Evolutionary conservation across 78 protist genomes (phyloP).

Genomic region (Mantamonas sphyraenae): DNA sequence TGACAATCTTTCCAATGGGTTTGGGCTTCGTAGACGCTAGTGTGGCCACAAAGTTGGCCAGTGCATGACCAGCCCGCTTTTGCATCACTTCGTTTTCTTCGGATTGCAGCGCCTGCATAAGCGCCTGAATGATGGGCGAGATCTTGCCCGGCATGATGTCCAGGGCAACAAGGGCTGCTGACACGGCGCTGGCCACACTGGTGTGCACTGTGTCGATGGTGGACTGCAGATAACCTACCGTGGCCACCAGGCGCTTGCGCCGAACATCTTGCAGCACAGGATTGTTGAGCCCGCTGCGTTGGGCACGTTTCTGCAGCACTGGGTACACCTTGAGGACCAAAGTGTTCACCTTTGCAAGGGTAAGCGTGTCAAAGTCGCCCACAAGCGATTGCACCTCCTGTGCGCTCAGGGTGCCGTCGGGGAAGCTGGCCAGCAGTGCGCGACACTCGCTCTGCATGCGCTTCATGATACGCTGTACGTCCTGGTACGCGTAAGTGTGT

Average conservation of each 20-base stretch:
- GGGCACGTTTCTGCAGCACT: background rate
- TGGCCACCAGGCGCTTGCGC: too few relatives aligned
- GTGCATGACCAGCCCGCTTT: background rate
- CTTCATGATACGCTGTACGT: too few relatives aligned
- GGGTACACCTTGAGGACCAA: background rate
- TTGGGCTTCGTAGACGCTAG: background rate
- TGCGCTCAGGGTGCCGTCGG: too few relatives aligned
- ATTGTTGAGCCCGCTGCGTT: too few relatives aligned
- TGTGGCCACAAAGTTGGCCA: background rate
- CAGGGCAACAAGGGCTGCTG: slow-evolving; percentile 1
- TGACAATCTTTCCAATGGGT: background rate
- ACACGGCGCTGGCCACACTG: slow-evolving; percentile 15
- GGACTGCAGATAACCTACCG: too few relatives aligned
- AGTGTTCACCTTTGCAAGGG: background rate
- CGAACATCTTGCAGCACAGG: background rate
- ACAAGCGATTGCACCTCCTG: too few relatives aligned
- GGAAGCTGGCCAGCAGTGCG: too few relatives aligned
- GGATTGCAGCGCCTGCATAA: background rate
- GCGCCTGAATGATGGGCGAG: background rate
- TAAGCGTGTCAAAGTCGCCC: background rate
- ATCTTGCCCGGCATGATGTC: slow-evolving; percentile 4
- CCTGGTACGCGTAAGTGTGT: too few relatives aligned
- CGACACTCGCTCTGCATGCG: too few relatives aligned
- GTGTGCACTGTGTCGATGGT: too few relatives aligned
- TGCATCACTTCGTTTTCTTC: background rate